phyloP scores from a whole-genome alignment of 1,284 basidiomycete species.

The Stereum hirsutum region DNA sequence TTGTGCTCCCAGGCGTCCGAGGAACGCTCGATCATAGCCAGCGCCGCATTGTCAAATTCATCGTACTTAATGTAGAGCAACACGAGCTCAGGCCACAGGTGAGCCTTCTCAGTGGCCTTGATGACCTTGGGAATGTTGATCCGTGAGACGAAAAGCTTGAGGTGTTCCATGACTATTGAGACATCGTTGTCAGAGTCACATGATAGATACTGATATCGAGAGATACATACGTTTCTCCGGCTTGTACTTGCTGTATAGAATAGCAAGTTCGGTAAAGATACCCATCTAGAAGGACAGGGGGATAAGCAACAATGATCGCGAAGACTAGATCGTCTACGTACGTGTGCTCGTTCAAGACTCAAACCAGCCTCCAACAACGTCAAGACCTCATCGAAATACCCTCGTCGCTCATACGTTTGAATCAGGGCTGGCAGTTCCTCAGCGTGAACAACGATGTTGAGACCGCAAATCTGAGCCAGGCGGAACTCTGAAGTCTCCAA shows the following conservation, averaged over 20 bases:
- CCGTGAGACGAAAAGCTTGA: slow-evolving; percentile 95
- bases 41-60: slow-evolving; percentile 91
- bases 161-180: slow-evolving; percentile 89
- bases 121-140: slow-evolving; percentile 97
- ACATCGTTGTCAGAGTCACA: neutral
- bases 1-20: slow-evolving; percentile 98
- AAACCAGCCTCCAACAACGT: slow-evolving; percentile 89
- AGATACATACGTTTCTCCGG: slow-evolving; percentile 75
- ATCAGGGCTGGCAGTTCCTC: slow-evolving; percentile 87
- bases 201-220: neutral
- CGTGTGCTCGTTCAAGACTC: slow-evolving; percentile 92
- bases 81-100: slow-evolving; percentile 98
- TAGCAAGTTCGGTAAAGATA: slow-evolving; percentile 92
- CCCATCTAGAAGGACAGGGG: slow-evolving; percentile 50
- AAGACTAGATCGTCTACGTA: slow-evolving; percentile 30
- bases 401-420: slow-evolving; percentile 83
- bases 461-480: slow-evolving; percentile 96
- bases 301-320: slow-evolving; percentile 2
- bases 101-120: slow-evolving; percentile 91
- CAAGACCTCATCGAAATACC: slow-evolving; percentile 94
- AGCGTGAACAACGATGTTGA: slow-evolving; percentile 91
- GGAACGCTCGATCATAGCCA: slow-evolving; percentile 97
- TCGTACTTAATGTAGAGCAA: slow-evolving; percentile 99
- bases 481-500: slow-evolving; percentile 97
- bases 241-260: slow-evolving; percentile 93